A percentile compares a stretch with the other conserved stretches of the same genome.
These are phyloP conservation scores for Triglochin maritima DNA, from an alignment of 106 monocot genomes.

Conservation along the genomic window DNA sequence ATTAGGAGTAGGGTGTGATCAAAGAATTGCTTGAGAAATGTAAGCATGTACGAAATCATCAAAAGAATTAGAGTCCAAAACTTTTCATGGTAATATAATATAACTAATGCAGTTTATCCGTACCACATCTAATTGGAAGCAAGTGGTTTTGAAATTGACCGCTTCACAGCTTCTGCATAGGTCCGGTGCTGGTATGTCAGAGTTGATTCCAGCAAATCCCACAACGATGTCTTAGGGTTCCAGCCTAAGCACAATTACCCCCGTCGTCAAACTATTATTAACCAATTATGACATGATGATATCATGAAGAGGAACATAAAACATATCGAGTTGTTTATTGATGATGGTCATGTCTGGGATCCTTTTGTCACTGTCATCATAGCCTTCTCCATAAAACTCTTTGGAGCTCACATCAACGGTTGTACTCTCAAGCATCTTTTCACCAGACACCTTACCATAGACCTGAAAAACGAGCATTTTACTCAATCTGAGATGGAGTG, in stretches of 20 bases:
- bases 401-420: constrained; percentile 55
- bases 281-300: not conserved
- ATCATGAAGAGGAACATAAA: not conserved
- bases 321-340: constrained; percentile 56
- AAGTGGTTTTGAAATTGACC: constrained; percentile 28
- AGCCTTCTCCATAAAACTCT: constrained; percentile 70
- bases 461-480: constrained; percentile 21
- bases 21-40: not conserved
- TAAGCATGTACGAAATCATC: not conserved
- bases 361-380: constrained; percentile 63
- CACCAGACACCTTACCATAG: constrained; percentile 51
- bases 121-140: constrained; percentile 26
- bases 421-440: constrained; percentile 33
- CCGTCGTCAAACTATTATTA: not conserved
- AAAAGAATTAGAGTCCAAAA: constrained; percentile 2
- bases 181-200: constrained; percentile 76
- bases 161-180: constrained; percentile 55
- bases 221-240: constrained; percentile 61
- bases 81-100: not conserved
- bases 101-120: not conserved
- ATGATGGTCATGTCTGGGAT: constrained; percentile 82
- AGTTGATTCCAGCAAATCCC: constrained; percentile 58
- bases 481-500: not conserved
- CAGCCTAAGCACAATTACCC: constrained; percentile 22
- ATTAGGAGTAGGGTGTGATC: not conserved